These are phyloP conservation scores for Aspergillus pseudonomiae DNA, from an alignment of 2,329 filamentous ascomycete genomes.

Conservation along the genomic window DNA sequence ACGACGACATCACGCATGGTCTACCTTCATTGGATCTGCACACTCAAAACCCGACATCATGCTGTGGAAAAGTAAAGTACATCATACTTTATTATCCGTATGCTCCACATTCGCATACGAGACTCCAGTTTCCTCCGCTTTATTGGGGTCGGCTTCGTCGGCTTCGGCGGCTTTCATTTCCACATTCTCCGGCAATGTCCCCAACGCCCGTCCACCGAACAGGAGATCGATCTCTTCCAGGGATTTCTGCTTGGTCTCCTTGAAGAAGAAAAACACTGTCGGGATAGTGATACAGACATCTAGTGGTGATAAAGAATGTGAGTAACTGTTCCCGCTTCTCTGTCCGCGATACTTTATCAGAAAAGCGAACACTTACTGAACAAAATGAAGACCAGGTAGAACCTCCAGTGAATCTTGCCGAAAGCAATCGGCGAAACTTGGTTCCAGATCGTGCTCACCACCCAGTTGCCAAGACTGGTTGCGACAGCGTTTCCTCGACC, in stretches of 20 bases:
- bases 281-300: constrained; percentile 42
- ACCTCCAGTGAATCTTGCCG: constrained; percentile 54
- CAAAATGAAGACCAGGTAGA: constrained; percentile 61
- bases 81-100: constrained; percentile 6
- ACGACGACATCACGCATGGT: neutral
- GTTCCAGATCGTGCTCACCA: constrained; percentile 61
- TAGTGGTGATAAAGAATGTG: constrained; percentile 11
- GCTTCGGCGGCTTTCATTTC: constrained; percentile 1
- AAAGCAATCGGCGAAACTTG: constrained; percentile 61
- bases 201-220: constrained; percentile 57
- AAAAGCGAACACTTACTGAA: constrained; percentile 44
- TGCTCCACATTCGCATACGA: constrained; percentile 22
- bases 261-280: constrained; percentile 56
- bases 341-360: no score
- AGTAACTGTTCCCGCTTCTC: neutral
- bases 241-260: constrained; percentile 56
- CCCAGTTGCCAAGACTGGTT: constrained; percentile 62
- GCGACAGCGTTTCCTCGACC: constrained; percentile 61
- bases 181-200: constrained; percentile 48
- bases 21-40: neutral
- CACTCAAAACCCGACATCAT: neutral
- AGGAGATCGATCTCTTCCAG: constrained; percentile 63
- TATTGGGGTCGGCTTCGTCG: neutral
- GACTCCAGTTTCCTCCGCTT: constrained; percentile 14
- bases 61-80: neutral